A percentile compares a stretch with the other conserved stretches of the same genome.
These are phyloP conservation scores for Melastoma malabathricum DNA, from an alignment of 345 rosid genomes.

Conservation along the genomic window DNA sequence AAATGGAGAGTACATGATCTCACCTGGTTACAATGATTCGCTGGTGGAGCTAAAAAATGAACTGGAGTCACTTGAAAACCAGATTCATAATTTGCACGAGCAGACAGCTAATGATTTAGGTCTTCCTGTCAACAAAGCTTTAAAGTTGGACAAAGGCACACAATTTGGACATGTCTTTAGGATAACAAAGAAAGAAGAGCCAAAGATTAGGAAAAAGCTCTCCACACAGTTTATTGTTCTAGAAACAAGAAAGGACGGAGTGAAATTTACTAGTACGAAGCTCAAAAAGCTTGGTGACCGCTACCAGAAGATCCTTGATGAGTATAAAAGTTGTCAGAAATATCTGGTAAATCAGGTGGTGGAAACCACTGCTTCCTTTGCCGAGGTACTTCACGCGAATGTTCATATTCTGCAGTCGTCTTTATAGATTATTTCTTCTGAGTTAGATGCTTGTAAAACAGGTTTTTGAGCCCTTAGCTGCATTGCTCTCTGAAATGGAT, in stretches of 20 bases:
- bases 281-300: constrained; percentile 86
- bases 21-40: constrained; percentile 65
- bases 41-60: constrained; percentile 59
- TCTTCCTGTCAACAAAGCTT: constrained; percentile 63
- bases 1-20: constrained; percentile 93
- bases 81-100: constrained; percentile 69
- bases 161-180: constrained; percentile 96
- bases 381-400: constrained; percentile 43
- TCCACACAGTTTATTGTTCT: constrained; percentile 74
- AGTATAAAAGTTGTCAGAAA: constrained; percentile 67
- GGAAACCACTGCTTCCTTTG: constrained; percentile 65
- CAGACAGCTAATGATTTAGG: constrained; percentile 81
- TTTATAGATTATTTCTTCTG: too few species aligned
- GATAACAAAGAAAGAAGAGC: constrained; percentile 98
- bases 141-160: constrained; percentile 86
- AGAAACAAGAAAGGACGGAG: constrained; percentile 97
- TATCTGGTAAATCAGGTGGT: constrained; percentile 74
- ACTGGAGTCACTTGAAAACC: constrained; percentile 59
- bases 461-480: constrained; percentile 74
- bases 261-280: constrained; percentile 87
- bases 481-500: constrained; percentile 73
- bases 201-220: constrained; percentile 85
- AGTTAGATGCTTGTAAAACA: constrained; percentile 21
- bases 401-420: constrained; percentile 3
- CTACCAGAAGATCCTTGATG: constrained; percentile 75